A percentile compares a stretch with the other conserved stretches of the same genome.
Evolutionary conservation across 2,329 filamentous ascomycete species (phyloP).

Genomic region (Aureobasidium musti): DNA sequence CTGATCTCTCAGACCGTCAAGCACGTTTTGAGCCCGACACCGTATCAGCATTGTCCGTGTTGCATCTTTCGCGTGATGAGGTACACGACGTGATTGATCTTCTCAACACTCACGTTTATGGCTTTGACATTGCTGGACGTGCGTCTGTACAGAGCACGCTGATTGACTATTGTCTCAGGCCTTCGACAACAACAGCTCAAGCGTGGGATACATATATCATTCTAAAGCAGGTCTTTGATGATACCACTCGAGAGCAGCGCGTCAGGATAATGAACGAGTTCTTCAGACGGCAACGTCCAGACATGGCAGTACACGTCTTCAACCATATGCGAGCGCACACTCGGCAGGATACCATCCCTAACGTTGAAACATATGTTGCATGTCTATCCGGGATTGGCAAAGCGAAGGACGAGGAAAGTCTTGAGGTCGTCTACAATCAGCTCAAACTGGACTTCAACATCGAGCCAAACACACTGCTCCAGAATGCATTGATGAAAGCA

Average conservation of each 20-base stretch:
- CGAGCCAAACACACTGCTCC: slow-evolving; percentile 71
- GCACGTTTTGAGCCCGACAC: slow-evolving; percentile 72
- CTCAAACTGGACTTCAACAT: slow-evolving; percentile 87
- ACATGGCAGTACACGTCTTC: slow-evolving; percentile 85
- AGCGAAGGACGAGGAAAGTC: slow-evolving; percentile 53
- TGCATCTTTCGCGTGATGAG: slow-evolving; percentile 75
- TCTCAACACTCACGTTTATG: slow-evolving; percentile 71
- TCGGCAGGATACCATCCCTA: slow-evolving; percentile 65
- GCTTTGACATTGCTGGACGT: slow-evolving; percentile 70
- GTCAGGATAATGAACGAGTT: slow-evolving; percentile 78
- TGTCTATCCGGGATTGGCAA: slow-evolving; percentile 71
- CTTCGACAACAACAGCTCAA: slow-evolving; percentile 62
- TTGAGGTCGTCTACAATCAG: slow-evolving; percentile 85
- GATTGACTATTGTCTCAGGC: slow-evolving; percentile 67
- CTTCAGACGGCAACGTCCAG: slow-evolving; percentile 80
- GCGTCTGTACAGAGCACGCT: slow-evolving; percentile 66
- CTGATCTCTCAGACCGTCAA: slow-evolving; percentile 69
- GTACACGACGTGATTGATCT: slow-evolving; percentile 78
- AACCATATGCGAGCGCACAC: slow-evolving; percentile 87
- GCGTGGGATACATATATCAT: slow-evolving; percentile 63
- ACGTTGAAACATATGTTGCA: slow-evolving; percentile 70
- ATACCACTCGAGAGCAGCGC: slow-evolving; percentile 65
- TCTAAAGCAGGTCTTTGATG: slow-evolving; percentile 60
- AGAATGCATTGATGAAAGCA: slow-evolving; percentile 85
- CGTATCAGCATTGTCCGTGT: slow-evolving; percentile 68